Evolutionary conservation across 371 early-diverging fungal genomes (phyloP), one percentile per base, ranked within the genome.

Genomic region (Actinomucor elegans): DNA sequence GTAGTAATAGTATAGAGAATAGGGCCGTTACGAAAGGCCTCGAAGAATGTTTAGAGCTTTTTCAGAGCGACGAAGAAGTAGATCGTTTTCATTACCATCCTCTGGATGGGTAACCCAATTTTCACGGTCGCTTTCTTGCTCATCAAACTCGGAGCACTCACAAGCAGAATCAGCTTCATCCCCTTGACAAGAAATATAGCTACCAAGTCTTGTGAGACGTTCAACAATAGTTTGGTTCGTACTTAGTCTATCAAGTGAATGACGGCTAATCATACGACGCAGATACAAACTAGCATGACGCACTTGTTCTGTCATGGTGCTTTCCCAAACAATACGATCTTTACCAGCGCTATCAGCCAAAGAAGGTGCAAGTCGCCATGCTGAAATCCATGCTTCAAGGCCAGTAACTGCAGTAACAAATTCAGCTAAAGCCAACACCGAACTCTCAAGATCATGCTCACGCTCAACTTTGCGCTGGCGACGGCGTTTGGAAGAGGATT

Each of bases 311-410:
- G 42, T 50, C 8, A 57, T 50, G 14, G 32, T 44, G 6, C 18
- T 44, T 49, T 65, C 60, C 61, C 57, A 59, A 7, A 18, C 26
- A 20, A 56, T 49, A 14, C 47, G 31, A 7, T 56, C 48, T 15
- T 52, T 42, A n/a, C n/a, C n/a, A n/a, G n/a, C n/a, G 7, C 32
- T 20, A 4, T 54, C 52, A 20, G 36, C 17, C 14, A 59, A 29
- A 11, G 12, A 18, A 31, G 58, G 49, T 1, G 57, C 47, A 1
- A 65, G 20, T 9, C 57, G 43, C 72, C 68, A 68, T 9, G 68
- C 67, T 29, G 57, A 42, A 4, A 75, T 64, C 75, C 75, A 75
- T 8, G 72, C 71, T 38, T 75, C 69, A n/a, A 75, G 44, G 17
- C 72, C 71, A 24, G 59, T 55, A 2, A 75, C 45, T 5, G 59